Percentiles rank a stretch among this genome's conserved stretches.
Evolutionary conservation across 805 yeast genomes (phyloP).

Genomic region (Spathaspora boniae): DNA sequence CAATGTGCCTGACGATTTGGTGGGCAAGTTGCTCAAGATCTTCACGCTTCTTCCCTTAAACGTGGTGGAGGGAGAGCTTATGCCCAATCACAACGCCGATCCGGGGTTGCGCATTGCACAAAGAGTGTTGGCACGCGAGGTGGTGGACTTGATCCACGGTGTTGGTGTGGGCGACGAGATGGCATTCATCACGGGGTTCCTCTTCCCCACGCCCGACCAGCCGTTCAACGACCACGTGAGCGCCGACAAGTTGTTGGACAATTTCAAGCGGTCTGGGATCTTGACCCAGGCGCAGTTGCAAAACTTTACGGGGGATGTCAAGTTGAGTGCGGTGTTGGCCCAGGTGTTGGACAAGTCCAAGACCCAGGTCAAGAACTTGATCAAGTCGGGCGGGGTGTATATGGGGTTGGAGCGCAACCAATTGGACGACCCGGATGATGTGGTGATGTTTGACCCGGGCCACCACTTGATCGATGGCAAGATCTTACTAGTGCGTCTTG

Average conservation of each 20-base stretch:
- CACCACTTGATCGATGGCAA: slow-evolving; percentile 53
- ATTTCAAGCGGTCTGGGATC: slow-evolving; percentile 59
- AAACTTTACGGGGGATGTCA: slow-evolving; percentile 20
- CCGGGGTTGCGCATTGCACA: slow-evolving; percentile 76
- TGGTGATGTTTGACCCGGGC: slow-evolving; percentile 44
- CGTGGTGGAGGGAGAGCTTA: slow-evolving; percentile 49
- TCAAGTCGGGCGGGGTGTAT: slow-evolving; percentile 71
- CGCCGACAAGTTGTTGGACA: slow-evolving; percentile 48
- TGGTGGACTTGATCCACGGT: slow-evolving; percentile 87
- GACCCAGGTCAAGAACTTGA: slow-evolving; percentile 57
- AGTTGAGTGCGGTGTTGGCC: slow-evolving; percentile 53
- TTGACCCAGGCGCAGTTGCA: slow-evolving; percentile 20
- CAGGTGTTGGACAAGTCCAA: slow-evolving; percentile 46
- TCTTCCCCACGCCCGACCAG: slow-evolving; percentile 58
- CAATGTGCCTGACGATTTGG: slow-evolving; percentile 74
- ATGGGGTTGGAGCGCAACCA: slow-evolving; percentile 59
- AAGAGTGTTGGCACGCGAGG: slow-evolving; percentile 72
- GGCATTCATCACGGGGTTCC: slow-evolving; percentile 58
- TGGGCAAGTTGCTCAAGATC: slow-evolving; percentile 62
- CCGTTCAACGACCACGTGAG: slow-evolving; percentile 44
- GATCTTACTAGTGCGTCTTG: slow-evolving; percentile 65
- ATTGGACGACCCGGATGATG: slow-evolving; percentile 45
- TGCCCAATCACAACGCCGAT: slow-evolving; percentile 49
- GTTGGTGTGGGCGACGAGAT: slow-evolving; percentile 68
- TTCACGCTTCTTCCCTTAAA: slow-evolving; percentile 74